Evolutionary conservation across 148 eudicot species (phyloP).

Genomic region (Diospyros lotus): DNA sequence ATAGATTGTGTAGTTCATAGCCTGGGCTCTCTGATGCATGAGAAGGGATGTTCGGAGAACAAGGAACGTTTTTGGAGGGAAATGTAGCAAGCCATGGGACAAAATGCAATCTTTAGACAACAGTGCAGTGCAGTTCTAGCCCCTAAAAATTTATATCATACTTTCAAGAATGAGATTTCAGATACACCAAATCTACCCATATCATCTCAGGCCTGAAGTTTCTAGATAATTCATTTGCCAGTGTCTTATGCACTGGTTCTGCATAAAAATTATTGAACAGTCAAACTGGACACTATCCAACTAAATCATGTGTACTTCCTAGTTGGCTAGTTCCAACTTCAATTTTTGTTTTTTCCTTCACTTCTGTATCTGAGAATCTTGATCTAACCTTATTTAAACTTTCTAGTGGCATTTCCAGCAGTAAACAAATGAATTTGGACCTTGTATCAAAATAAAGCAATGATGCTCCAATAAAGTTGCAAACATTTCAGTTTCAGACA

Average conservation of each 20-base stretch:
- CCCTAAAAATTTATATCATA: neutral
- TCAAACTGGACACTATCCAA: neutral
- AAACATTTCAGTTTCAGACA: no score
- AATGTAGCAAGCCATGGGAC: conserved; percentile 5
- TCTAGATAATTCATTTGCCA: no score
- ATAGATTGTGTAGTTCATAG: neutral
- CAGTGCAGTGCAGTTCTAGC: neutral
- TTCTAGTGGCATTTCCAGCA: no score
- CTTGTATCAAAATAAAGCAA: no score
- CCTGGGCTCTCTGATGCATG: neutral
- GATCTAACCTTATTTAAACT: no score
- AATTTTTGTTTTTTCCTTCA: neutral
- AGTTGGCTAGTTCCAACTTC: neutral
- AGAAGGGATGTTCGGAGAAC: neutral
- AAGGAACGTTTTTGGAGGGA: neutral
- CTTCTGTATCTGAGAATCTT: no score
- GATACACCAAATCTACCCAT: neutral
- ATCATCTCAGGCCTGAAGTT: neutral
- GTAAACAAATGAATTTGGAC: no score
- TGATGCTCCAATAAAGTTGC: no score
- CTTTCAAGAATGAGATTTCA: neutral
- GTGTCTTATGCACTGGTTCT: no score
- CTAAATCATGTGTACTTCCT: neutral
- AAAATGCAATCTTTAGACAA: neutral
- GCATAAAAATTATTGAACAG: no score